phyloP scores from a whole-genome alignment of 1,139 yeast genomes.

The Lodderomyces parapsilosis region DNA sequence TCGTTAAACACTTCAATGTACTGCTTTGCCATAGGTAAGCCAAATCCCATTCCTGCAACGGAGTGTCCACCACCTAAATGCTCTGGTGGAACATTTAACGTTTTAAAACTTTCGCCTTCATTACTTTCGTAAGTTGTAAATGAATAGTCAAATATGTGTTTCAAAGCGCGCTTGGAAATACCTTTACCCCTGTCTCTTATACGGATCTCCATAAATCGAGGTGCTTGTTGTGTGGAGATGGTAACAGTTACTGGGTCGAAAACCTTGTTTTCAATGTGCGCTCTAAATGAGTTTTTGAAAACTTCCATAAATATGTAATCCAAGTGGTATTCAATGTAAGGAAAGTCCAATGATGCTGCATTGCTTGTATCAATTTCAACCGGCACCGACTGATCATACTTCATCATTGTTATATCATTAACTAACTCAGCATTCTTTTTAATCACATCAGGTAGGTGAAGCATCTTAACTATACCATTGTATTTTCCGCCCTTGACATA shows the following conservation, averaged over 20 bases:
- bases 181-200: constrained; percentile 91
- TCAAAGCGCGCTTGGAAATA: constrained; percentile 62
- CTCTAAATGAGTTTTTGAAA: constrained; percentile 83
- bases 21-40: constrained; percentile 75
- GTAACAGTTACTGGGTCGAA: constrained; percentile 66
- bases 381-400: constrained; percentile 72
- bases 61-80: constrained; percentile 52
- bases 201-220: constrained; percentile 54
- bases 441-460: constrained; percentile 62
- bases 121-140: constrained; percentile 70
- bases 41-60: constrained; percentile 97
- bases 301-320: constrained; percentile 86
- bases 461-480: constrained; percentile 69
- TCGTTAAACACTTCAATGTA: constrained; percentile 48
- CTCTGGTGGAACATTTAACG: constrained; percentile 72
- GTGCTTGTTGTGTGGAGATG: constrained; percentile 47
- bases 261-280: constrained; percentile 71
- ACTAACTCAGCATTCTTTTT: constrained; percentile 69
- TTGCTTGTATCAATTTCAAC: constrained; percentile 55
- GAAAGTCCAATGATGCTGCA: constrained; percentile 43
- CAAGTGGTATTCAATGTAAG: constrained; percentile 82
- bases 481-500: constrained; percentile 40
- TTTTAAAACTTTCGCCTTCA: constrained; percentile 58
- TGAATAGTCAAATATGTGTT: constrained; percentile 78
- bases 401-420: constrained; percentile 76